Percentiles rank a stretch among this genome's conserved stretches.
Conservation (phyloP, 2,329 filamentous ascomycete genomes). For the Tolypocladium nubicola region DNA sequence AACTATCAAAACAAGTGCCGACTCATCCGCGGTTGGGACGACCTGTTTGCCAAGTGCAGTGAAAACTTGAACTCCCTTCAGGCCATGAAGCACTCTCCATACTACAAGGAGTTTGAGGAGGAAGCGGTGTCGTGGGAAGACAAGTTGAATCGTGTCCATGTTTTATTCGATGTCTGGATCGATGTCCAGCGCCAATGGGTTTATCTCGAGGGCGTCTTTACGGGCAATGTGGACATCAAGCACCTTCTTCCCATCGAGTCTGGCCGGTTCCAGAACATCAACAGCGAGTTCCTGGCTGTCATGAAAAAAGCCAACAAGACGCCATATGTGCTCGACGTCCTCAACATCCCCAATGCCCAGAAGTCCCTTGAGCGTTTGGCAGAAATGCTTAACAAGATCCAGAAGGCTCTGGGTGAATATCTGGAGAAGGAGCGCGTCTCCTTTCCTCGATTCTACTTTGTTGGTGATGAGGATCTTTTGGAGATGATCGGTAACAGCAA, state of each 20-base stretch:
- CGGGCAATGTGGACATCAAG: slow-evolving; percentile 97
- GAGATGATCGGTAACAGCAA: slow-evolving; percentile 99
- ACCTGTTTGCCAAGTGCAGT: slow-evolving; percentile 95
- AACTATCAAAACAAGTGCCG: slow-evolving; percentile 98
- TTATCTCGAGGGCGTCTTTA: slow-evolving; percentile 97
- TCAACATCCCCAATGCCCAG: slow-evolving; percentile 91
- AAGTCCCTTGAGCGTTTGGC: slow-evolving; percentile 91
- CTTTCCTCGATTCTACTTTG: slow-evolving; percentile 98
- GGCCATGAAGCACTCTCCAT: slow-evolving; percentile 97
- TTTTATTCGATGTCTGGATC: slow-evolving; percentile 98
- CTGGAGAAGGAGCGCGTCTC: slow-evolving; percentile 95
- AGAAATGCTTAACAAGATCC: slow-evolving; percentile 97
- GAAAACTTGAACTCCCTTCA: slow-evolving; percentile 96
- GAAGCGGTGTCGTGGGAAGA: slow-evolving; percentile 96
- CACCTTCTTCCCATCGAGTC: slow-evolving; percentile 94
- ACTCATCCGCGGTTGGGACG: slow-evolving; percentile 94
- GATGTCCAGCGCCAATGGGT: slow-evolving; percentile 99
- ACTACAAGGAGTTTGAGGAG: slow-evolving; percentile 99
- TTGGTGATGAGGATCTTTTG: slow-evolving; percentile 93
- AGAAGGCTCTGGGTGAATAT: slow-evolving; percentile 97
- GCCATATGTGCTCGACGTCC: slow-evolving; percentile 87
- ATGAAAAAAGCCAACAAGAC: slow-evolving; percentile 99
- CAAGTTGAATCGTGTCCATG: slow-evolving; percentile 92
- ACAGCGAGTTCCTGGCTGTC: slow-evolving; percentile 95
- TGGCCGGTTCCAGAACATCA: slow-evolving; percentile 96